Evolutionary conservation across 768 basidiomycete genomes (phyloP).

Genomic region (Amyloporia xantha): DNA sequence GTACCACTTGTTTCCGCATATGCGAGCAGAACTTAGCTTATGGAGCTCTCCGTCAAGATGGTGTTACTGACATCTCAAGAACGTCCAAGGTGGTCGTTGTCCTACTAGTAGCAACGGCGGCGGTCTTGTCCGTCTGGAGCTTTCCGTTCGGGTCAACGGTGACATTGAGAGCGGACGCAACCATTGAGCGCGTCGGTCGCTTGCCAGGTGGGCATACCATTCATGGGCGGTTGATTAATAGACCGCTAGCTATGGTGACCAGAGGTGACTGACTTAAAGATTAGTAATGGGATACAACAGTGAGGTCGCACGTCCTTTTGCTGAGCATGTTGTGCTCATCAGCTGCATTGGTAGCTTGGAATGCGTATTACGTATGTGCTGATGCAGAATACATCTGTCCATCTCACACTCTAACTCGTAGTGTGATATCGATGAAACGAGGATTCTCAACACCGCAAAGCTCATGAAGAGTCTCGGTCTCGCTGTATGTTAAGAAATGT

Average conservation of each 20-base stretch:
- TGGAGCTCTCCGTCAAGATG: no score
- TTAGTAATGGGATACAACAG: conserved; percentile 61
- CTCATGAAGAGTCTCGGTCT: conserved; percentile 49
- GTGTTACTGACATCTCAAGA: no score
- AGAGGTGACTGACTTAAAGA: background rate
- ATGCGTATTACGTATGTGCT: conserved; percentile 51
- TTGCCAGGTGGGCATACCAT: conserved; percentile 6
- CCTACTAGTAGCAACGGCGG: background rate
- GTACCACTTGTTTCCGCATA: no score
- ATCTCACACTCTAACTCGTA: conserved; percentile 16
- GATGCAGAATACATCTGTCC: no score
- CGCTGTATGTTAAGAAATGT: conserved; percentile 19
- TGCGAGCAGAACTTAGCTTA: no score
- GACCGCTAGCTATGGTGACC: background rate
- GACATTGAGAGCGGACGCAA: no score
- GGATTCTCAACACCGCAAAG: conserved; percentile 43
- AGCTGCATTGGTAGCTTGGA: conserved; percentile 45
- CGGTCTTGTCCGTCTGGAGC: background rate
- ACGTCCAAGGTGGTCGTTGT: background rate
- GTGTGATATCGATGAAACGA: conserved; percentile 53
- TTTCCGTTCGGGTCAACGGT: background rate
- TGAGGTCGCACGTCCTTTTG: conserved; percentile 22
- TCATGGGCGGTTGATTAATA: background rate
- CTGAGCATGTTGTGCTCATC: conserved; percentile 2
- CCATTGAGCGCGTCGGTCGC: conserved; percentile 1